A percentile compares a stretch with the other conserved stretches of the same genome.
phyloP scores from a whole-genome alignment of 495 filamentous ascomycete genomes.

The Penicillium daleae region DNA sequence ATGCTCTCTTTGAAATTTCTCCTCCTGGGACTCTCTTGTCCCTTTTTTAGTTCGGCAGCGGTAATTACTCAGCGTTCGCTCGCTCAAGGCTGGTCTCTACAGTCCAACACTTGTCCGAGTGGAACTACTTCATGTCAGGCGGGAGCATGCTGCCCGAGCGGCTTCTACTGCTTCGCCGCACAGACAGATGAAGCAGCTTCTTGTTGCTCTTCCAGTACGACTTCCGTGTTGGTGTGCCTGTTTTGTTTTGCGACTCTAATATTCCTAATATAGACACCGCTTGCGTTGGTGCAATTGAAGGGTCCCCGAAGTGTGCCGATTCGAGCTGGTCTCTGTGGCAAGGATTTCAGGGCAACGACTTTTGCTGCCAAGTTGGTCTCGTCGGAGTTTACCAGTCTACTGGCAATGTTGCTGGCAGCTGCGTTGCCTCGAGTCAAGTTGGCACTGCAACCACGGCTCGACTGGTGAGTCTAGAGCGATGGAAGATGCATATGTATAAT shows the following conservation, averaged over 20 bases:
- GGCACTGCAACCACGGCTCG: neutral
- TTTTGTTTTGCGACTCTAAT: neutral
- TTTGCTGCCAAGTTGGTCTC: neutral
- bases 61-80: neutral
- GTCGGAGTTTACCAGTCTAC: neutral
- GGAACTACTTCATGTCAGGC: neutral
- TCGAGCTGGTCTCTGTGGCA: neutral
- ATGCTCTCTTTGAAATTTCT: neutral
- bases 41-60: neutral
- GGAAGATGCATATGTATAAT: neutral
- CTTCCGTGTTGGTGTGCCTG: neutral
- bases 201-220: neutral
- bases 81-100: neutral
- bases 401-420: neutral
- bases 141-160: neutral
- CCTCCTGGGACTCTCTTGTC: neutral
- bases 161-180: neutral
- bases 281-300: neutral
- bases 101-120: neutral
- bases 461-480: neutral
- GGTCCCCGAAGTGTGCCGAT: neutral
- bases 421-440: neutral
- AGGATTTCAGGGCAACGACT: neutral
- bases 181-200: neutral
- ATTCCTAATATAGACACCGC: neutral